Conservation (phyloP, 1,139 yeast species). For the Hyphopichia fennica region DNA sequence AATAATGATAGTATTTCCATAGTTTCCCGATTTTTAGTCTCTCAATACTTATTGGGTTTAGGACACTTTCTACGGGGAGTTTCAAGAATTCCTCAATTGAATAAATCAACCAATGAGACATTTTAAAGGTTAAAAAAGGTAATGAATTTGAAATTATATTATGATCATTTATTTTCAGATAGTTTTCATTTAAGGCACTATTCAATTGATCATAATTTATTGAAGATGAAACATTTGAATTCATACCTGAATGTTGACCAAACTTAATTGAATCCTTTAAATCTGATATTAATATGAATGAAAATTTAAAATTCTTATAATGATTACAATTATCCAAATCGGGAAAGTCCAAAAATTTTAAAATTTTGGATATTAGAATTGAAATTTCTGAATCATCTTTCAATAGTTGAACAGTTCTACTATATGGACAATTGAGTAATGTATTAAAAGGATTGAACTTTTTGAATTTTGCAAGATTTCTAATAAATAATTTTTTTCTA, state of each 20-base stretch:
- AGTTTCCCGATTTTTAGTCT: conserved; percentile 10
- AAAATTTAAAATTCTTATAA: conserved; percentile 19
- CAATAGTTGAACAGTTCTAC: not conserved
- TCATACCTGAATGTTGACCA: conserved; percentile 26
- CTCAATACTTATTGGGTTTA: conserved; percentile 6
- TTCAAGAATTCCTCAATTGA: conserved; percentile 7
- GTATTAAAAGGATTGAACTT: not conserved
- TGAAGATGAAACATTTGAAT: conserved; percentile 15
- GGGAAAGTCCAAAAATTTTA: not conserved
- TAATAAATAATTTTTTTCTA: not conserved
- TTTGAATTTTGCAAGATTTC: not conserved
- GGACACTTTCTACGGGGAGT: not conserved
- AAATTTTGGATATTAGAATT: not conserved
- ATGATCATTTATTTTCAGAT: not conserved
- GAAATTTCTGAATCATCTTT: not conserved
- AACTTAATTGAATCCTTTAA: conserved; percentile 15
- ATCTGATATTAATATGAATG: conserved; percentile 26
- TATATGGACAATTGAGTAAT: not conserved
- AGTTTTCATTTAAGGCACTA: not conserved
- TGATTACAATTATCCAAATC: not conserved
- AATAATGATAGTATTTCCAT: conserved; percentile 18
- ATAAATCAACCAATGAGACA: conserved; percentile 14
- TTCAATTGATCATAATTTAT: not conserved
- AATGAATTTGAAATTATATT: conserved; percentile 2
- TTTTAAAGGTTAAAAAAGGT: conserved; percentile 17